These are phyloP conservation scores for Trichoderma lentiforme DNA, from an alignment of 2,329 filamentous ascomycete species.

Conservation along the genomic window DNA sequence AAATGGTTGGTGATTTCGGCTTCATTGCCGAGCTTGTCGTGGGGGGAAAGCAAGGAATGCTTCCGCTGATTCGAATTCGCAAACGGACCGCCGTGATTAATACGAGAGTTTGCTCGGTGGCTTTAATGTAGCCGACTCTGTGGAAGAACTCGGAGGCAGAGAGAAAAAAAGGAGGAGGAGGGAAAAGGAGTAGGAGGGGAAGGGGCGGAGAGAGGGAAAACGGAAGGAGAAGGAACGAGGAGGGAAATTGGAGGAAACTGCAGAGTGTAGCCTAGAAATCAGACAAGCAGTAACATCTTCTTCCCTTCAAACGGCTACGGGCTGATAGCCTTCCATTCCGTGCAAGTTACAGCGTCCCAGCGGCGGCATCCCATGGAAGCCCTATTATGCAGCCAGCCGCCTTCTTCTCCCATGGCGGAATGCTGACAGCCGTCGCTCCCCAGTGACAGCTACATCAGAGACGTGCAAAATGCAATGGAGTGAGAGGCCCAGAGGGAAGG, in stretches of 20 bases:
- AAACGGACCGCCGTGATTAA: background rate
- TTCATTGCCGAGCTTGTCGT: background rate
- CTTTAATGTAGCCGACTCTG: background rate
- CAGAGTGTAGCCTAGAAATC: background rate
- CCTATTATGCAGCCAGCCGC: background rate
- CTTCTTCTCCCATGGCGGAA: background rate
- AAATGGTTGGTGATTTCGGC: background rate
- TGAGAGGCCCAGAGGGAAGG: background rate
- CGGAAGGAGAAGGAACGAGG: background rate
- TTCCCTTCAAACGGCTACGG: background rate
- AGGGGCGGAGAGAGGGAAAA: background rate
- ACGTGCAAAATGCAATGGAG: background rate
- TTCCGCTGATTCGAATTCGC: background rate
- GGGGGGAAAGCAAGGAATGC: background rate
- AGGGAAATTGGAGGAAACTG: background rate
- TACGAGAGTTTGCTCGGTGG: background rate
- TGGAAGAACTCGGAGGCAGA: background rate
- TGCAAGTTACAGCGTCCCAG: background rate
- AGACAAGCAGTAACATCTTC: background rate
- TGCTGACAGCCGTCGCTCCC: background rate
- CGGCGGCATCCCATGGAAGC: background rate
- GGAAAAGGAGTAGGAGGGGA: background rate
- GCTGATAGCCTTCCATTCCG: background rate
- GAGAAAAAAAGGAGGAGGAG: background rate
- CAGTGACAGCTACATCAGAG: constrained; percentile 1